Evolutionary conservation across 768 basidiomycete genomes (phyloP).

Genomic region (Phylloporus arenicola): DNA sequence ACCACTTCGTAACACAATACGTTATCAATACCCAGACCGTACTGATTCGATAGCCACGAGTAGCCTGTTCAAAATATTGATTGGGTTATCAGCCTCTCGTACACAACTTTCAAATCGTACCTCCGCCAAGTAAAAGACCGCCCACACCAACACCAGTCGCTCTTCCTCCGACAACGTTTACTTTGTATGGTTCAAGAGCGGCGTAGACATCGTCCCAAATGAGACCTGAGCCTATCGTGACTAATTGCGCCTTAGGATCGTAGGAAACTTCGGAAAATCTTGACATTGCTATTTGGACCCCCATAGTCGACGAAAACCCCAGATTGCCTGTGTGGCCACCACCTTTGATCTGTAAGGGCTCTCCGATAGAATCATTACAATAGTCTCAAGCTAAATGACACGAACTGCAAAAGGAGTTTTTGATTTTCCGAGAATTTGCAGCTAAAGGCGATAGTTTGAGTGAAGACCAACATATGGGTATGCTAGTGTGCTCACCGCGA

Average conservation of each 20-base stretch:
- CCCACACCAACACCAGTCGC: conserved; percentile 54
- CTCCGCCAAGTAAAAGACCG: conserved; percentile 56
- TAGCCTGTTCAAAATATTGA: conserved; percentile 2
- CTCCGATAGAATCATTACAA: no score
- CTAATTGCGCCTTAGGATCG: conserved; percentile 34
- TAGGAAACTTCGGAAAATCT: conserved; percentile 41
- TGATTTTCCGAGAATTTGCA: conserved; percentile 38
- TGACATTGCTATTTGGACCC: conserved; percentile 52
- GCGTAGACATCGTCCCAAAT: conserved; percentile 66
- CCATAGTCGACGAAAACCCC: conserved; percentile 52
- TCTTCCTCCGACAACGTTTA: conserved; percentile 53
- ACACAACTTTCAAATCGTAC: conserved; percentile 15
- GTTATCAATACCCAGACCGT: conserved; percentile 53
- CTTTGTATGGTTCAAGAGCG: conserved; percentile 39
- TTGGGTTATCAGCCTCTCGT: neutral
- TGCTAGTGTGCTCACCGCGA: conserved; percentile 34
- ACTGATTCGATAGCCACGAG: conserved; percentile 54
- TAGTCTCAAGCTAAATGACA: neutral
- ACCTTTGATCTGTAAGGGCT: conserved; percentile 45
- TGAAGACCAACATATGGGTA: neutral
- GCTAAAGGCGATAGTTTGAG: neutral
- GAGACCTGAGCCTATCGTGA: conserved; percentile 34
- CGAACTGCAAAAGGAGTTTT: conserved; percentile 27
- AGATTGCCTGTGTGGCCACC: conserved; percentile 55
- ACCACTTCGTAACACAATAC: conserved; percentile 52